These are phyloP conservation scores for Penicillium daleae DNA, from an alignment of 495 filamentous ascomycete species.

Conservation along the genomic window DNA sequence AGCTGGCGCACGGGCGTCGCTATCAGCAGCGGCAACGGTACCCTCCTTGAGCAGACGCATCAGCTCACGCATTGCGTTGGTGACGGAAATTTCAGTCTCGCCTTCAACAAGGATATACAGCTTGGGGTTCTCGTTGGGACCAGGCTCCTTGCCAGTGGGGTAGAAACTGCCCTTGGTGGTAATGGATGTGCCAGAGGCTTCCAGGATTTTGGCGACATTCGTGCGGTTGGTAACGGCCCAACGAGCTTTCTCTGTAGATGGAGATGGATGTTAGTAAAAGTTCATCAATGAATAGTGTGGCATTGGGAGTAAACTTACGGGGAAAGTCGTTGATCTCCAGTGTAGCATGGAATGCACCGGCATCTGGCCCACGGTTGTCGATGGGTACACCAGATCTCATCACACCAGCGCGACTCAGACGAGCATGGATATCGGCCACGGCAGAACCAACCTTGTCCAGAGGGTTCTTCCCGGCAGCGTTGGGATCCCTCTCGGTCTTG, in stretches of 20 bases:
- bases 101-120: slow-evolving; percentile 97
- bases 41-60: slow-evolving; percentile 87
- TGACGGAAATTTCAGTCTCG: slow-evolving; percentile 91
- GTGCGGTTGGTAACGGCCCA: slow-evolving; percentile 99
- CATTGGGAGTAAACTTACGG: slow-evolving; percentile 55
- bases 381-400: slow-evolving; percentile 91
- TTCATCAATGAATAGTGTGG: background rate
- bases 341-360: slow-evolving; percentile 95
- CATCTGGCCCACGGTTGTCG: slow-evolving; percentile 98
- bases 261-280: slow-evolving; percentile 27
- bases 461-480: slow-evolving; percentile 62
- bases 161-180: slow-evolving; percentile 97
- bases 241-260: slow-evolving; percentile 78
- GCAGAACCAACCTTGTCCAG: slow-evolving; percentile 84
- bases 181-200: slow-evolving; percentile 92
- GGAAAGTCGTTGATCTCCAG: slow-evolving; percentile 99
- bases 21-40: slow-evolving; percentile 87
- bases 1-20: slow-evolving; percentile 75
- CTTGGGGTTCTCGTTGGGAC: slow-evolving; percentile 76
- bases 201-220: slow-evolving; percentile 97
- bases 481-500: slow-evolving; percentile 64
- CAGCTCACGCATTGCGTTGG: slow-evolving; percentile 88
- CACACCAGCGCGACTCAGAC: slow-evolving; percentile 82
- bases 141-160: slow-evolving; percentile 75
- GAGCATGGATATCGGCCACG: slow-evolving; percentile 82